Conservation (phyloP, 2,329 filamentous ascomycete species). For the Ascochyta lentis region DNA sequence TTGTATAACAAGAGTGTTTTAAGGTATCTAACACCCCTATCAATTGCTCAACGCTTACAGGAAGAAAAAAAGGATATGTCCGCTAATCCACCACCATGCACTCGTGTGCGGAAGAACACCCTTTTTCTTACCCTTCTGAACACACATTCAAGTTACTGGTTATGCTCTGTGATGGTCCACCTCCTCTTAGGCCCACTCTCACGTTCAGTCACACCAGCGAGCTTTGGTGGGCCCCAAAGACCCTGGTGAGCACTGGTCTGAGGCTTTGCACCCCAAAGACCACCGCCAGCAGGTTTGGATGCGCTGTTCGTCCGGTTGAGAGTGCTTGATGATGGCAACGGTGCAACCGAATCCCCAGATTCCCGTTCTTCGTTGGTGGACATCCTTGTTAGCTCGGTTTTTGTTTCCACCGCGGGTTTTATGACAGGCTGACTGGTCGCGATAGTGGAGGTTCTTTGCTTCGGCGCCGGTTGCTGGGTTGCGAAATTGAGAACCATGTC, state of each 20-base stretch:
- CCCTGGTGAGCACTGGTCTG: conserved; percentile 38
- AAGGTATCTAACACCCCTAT: background rate
- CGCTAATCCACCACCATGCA: background rate
- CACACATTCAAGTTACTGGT: conserved; percentile 22
- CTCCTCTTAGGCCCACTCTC: conserved; percentile 51
- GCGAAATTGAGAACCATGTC: conserved; percentile 47
- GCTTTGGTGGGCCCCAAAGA: conserved; percentile 53
- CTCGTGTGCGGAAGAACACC: fast-evolving
- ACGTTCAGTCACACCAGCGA: conserved; percentile 46
- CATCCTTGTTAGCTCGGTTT: conserved; percentile 16
- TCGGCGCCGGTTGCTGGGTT: conserved; percentile 29
- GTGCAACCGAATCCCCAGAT: conserved; percentile 40
- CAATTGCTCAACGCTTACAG: conserved; percentile 12
- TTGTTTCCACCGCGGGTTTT: conserved; percentile 13
- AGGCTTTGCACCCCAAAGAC: conserved; percentile 38
- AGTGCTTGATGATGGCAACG: conserved; percentile 33
- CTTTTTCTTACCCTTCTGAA: background rate
- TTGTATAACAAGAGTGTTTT: background rate
- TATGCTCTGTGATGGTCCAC: conserved; percentile 52
- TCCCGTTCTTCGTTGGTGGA: conserved; percentile 39
- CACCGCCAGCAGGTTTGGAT: conserved; percentile 7
- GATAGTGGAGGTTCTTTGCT: conserved; percentile 16
- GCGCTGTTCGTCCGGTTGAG: conserved; percentile 27
- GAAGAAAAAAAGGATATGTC: background rate
- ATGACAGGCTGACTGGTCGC: conserved; percentile 11